These are phyloP conservation scores for Biscutella laevigata DNA, from an alignment of 441 rosid species.

Conservation along the genomic window DNA sequence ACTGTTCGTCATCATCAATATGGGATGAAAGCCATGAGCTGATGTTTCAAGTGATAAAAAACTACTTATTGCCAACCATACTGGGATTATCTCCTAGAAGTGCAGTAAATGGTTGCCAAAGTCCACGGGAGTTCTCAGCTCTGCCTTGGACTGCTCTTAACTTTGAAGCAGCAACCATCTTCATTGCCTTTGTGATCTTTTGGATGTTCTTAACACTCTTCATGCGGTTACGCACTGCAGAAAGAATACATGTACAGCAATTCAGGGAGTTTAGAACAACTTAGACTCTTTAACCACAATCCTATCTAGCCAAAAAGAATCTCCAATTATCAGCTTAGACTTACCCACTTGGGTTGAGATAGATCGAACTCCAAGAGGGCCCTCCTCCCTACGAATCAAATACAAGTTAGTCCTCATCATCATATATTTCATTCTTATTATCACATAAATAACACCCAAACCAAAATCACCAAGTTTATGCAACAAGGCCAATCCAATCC, in stretches of 20 bases:
- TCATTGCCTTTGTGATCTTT: constrained; percentile 94
- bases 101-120: constrained; percentile 88
- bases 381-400: constrained; percentile 51
- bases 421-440: neutral
- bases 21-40: neutral
- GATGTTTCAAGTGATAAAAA: neutral
- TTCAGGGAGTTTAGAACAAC: neutral
- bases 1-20: constrained; percentile 11
- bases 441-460: neutral
- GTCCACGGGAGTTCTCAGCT: constrained; percentile 87
- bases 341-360: constrained; percentile 81
- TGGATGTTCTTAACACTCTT: constrained; percentile 91
- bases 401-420: constrained; percentile 7
- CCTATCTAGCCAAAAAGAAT: neutral
- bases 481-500: neutral
- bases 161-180: constrained; percentile 99
- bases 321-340: constrained; percentile 7
- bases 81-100: constrained; percentile 87
- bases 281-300: neutral
- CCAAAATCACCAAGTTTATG: neutral
- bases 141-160: constrained; percentile 58
- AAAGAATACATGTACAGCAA: neutral
- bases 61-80: constrained; percentile 27
- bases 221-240: constrained; percentile 83
- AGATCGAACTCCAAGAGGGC: constrained; percentile 50